A percentile compares a stretch with the other conserved stretches of the same genome.
These are phyloP conservation scores for Takakia lepidozioides DNA, from an alignment of 225 moss, liverwort and hornwort species.

Conservation along the genomic window DNA sequence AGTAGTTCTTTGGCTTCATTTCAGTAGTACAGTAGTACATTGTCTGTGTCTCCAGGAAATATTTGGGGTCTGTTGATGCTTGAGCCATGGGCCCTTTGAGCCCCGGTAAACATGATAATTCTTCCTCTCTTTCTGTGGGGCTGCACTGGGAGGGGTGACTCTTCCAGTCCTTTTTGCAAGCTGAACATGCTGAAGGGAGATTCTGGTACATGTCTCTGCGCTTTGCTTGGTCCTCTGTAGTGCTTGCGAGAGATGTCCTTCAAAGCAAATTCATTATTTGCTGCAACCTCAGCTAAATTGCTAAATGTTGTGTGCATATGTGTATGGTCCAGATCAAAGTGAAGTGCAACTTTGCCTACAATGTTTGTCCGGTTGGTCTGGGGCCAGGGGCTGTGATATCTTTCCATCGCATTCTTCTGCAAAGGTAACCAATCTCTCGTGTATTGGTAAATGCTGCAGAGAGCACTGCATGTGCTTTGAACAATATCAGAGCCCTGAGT, in stretches of 20 bases:
- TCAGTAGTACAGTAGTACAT: neutral
- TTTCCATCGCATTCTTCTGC: conserved; percentile 40
- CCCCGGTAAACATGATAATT: too few relatives aligned
- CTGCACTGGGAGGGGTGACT: too few relatives aligned
- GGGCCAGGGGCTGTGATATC: conserved; percentile 49
- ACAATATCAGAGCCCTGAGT: too few relatives aligned
- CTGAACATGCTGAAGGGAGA: neutral
- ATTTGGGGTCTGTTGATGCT: neutral
- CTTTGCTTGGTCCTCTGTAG: too few relatives aligned
- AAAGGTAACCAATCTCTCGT: conserved; percentile 17
- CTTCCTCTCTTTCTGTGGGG: too few relatives aligned
- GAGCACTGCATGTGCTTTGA: too few relatives aligned
- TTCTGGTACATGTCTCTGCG: too few relatives aligned
- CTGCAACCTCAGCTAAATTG: neutral
- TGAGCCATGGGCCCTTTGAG: neutral
- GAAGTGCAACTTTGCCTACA: conserved; percentile 37
- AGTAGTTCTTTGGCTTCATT: too few relatives aligned
- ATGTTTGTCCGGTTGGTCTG: conserved; percentile 36
- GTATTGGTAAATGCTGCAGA: neutral
- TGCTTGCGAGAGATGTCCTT: neutral
- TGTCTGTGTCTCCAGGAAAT: neutral
- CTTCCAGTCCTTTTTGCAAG: neutral
- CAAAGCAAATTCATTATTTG: neutral
- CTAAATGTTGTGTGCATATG: neutral
- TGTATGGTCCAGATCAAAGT: conserved; percentile 24